Evolutionary conservation across 176 grass and related monocot genomes (phyloP), one percentile per base, ranked within the genome.

Genomic region (Canna indica): DNA sequence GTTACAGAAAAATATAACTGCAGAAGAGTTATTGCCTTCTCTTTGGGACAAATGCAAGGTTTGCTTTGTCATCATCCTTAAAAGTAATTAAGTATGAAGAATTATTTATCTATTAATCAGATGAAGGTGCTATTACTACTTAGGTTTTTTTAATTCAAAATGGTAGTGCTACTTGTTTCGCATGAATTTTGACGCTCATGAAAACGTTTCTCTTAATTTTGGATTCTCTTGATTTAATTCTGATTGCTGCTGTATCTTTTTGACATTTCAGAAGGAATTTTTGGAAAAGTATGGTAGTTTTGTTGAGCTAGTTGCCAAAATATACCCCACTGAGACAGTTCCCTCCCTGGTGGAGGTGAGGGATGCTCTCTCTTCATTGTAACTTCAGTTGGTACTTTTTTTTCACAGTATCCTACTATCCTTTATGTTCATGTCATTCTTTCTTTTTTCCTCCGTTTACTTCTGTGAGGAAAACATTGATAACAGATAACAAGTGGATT

Each of bases 31-130:
- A 70, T 58, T 97, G 25, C 88, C 93, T 75, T 90, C 88, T 27
- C 77, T 97, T 32, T 97, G 88, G 93, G 93, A 92, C 26, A 90
- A 92, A 78, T 97, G 88, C 86, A 97, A 92, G 93, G 88, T 97
- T 47, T 67, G 41, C 53, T 7, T 46, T 85, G 7, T 60, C 47
- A 65, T 25, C 47, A 12, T 39, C 30, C 18, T 11, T 44, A 50
- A 28, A 26, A 27, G 34, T 59, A 39, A 38, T 30, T 33, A 10
- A 1, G 16, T 59, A 18, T 24, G 69, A 27, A 3, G 53, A n/a
- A 30, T 13, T 5, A 2, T 62, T 22, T 30, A 75, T 33, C 4
- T 62, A 24, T 27, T 0, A 2, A 20, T 9, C n/a, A n/a, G n/a
- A n/a, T n/a, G n/a, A n/a, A n/a, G n/a, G n/a, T n/a, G n/a, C n/a